Evolutionary conservation across 805 yeast species (phyloP).

Genomic region (Ogataea kodamae): DNA sequence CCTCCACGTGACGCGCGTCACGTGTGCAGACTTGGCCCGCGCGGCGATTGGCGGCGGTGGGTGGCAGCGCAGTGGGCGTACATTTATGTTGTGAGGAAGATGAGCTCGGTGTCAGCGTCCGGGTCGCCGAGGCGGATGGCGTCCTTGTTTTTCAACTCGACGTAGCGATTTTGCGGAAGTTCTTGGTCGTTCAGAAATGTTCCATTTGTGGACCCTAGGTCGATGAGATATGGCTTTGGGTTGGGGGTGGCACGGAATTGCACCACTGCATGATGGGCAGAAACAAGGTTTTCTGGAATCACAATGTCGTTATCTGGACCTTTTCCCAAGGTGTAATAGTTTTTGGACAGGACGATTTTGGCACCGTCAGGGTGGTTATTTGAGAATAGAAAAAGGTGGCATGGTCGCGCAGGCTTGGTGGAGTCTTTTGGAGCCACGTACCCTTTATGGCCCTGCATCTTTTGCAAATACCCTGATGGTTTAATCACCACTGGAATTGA

Average conservation of each 20-base stretch:
- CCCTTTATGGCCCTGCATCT: slow-evolving; percentile 3
- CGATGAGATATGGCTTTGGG: slow-evolving; percentile 23
- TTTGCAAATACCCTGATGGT: slow-evolving; percentile 19
- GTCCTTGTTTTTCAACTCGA: slow-evolving; percentile 28
- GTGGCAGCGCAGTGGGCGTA: no score
- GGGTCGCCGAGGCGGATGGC: slow-evolving; percentile 27
- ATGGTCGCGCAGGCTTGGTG: slow-evolving; percentile 14
- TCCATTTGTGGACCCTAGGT: slow-evolving; percentile 30
- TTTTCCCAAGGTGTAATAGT: slow-evolving; percentile 26
- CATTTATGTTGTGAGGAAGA: slow-evolving; percentile 18
- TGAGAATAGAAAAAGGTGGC: slow-evolving; percentile 20
- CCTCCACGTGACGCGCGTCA: slow-evolving; percentile 1
- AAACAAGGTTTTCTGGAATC: slow-evolving; percentile 21
- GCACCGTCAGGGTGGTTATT: slow-evolving; percentile 9
- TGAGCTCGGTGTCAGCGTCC: slow-evolving; percentile 23
- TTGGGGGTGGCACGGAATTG: slow-evolving; percentile 21
- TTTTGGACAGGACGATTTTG: slow-evolving; percentile 20
- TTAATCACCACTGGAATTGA: slow-evolving; percentile 22
- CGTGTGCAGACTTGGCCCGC: slow-evolving; percentile 3
- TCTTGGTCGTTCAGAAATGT: slow-evolving; percentile 29
- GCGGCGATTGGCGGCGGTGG: slow-evolving; percentile 8
- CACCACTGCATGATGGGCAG: slow-evolving; percentile 30
- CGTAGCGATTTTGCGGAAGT: slow-evolving; percentile 24
- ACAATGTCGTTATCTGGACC: slow-evolving; percentile 21
- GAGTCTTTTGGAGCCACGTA: slow-evolving; percentile 23